These are phyloP conservation scores for Kregervanrija delftensis DNA, from an alignment of 805 yeast genomes.

Conservation along the genomic window DNA sequence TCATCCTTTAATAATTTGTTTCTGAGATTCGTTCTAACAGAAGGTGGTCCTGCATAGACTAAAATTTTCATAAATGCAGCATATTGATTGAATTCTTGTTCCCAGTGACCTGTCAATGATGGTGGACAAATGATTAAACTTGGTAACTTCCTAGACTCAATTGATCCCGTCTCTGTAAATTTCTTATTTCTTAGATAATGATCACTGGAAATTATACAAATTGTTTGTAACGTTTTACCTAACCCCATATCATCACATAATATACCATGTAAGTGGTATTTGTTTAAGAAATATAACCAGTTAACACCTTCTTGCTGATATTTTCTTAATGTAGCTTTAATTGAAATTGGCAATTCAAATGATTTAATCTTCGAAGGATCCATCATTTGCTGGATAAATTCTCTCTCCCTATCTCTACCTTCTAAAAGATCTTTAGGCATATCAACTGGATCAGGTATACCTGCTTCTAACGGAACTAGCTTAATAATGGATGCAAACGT, in stretches of 20 bases:
- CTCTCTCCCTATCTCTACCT: constrained; percentile 92
- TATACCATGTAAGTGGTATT: constrained; percentile 93
- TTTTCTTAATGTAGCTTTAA: constrained; percentile 85
- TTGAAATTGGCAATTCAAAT: constrained; percentile 82
- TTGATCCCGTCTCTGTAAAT: constrained; percentile 49
- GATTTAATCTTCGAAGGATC: constrained; percentile 87
- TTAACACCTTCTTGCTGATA: constrained; percentile 98
- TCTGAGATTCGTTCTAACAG: constrained; percentile 53
- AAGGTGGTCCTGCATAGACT: constrained; percentile 93
- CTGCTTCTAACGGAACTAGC: constrained; percentile 93
- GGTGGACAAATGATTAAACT: constrained; percentile 93
- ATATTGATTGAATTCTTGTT: constrained; percentile 83
- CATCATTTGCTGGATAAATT: constrained; percentile 95
- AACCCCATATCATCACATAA: constrained; percentile 99
- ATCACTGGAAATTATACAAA: constrained; percentile 94
- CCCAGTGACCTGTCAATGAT: constrained; percentile 98
- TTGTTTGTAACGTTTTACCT: constrained; percentile 94
- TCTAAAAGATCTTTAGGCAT: constrained; percentile 76
- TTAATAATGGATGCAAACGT: constrained; percentile 95
- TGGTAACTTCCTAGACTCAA: constrained; percentile 70
- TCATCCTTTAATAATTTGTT: constrained; percentile 26
- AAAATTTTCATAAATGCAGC: constrained; percentile 79
- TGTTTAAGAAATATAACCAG: constrained; percentile 93
- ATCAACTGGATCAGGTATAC: constrained; percentile 91
- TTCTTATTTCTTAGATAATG: constrained; percentile 79